phyloP scores from a whole-genome alignment of 768 basidiomycete genomes.

The Boletus rubroflammeus region DNA sequence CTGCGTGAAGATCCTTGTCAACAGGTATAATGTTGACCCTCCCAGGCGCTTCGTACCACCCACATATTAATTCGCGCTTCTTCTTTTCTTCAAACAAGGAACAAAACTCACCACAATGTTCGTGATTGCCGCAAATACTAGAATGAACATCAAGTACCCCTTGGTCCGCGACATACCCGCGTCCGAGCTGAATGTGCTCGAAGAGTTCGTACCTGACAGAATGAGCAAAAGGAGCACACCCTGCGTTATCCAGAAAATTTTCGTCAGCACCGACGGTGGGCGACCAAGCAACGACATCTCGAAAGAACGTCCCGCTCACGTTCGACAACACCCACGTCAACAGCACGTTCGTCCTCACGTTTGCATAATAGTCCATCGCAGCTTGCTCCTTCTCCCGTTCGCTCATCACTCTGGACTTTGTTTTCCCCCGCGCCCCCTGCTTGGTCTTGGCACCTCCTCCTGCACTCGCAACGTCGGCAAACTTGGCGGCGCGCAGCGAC shows the following conservation, averaged over 20 bases:
- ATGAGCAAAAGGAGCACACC: constrained; percentile 68
- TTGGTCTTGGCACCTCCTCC: constrained; percentile 5
- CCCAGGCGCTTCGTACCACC: constrained; percentile 44
- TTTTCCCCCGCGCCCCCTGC: constrained; percentile 5
- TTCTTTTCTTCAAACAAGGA: neutral
- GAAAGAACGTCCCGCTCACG: constrained; percentile 37
- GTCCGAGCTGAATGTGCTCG: constrained; percentile 55
- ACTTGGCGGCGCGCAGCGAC: constrained; percentile 61
- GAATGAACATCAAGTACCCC: constrained; percentile 74
- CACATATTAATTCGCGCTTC: neutral
- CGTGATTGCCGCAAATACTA: constrained; percentile 77
- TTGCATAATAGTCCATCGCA: constrained; percentile 85
- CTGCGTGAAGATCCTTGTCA: constrained; percentile 51
- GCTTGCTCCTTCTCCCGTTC: constrained; percentile 66
- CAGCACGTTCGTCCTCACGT: constrained; percentile 79
- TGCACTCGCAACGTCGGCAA: constrained; percentile 22
- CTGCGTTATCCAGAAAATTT: constrained; percentile 33
- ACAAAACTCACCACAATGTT: constrained; percentile 50
- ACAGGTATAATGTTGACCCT: constrained; percentile 54
- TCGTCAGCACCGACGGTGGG: neutral
- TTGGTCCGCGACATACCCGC: constrained; percentile 56
- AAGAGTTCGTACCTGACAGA: constrained; percentile 52
- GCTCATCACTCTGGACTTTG: constrained; percentile 29
- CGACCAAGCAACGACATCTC: neutral
- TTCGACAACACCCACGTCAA: constrained; percentile 84